A percentile compares a stretch with the other conserved stretches of the same genome.
Conservation (phyloP, 495 filamentous ascomycete genomes). For the Melanomma pulvis-pyrius region DNA sequence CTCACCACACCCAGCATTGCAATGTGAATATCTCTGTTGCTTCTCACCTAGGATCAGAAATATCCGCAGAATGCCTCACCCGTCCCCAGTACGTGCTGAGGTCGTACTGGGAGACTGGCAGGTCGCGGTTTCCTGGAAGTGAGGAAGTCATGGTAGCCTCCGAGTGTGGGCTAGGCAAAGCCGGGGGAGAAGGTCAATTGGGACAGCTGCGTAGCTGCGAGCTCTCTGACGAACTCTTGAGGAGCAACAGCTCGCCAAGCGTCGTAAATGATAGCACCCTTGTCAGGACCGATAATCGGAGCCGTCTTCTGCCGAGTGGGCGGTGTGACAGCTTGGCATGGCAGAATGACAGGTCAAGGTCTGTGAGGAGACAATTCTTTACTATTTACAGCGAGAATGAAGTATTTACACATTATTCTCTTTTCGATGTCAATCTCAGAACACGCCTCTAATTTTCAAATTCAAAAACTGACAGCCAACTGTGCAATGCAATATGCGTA, state of each 20-base stretch:
- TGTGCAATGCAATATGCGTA: background rate
- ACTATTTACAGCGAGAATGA: background rate
- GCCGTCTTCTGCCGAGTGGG: too few species aligned
- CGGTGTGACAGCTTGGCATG: background rate
- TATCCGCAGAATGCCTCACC: slow-evolving; percentile 83
- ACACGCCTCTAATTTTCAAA: background rate
- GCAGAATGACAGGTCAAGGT: background rate
- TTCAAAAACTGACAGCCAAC: background rate
- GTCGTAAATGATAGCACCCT: background rate
- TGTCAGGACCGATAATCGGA: background rate
- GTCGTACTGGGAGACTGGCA: slow-evolving; percentile 89
- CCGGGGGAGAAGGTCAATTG: background rate
- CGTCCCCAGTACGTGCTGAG: slow-evolving; percentile 92
- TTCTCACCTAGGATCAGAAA: slow-evolving; percentile 93
- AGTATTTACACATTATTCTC: background rate
- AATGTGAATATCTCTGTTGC: slow-evolving; percentile 35
- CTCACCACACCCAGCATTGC: slow-evolving; percentile 41
- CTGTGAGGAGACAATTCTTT: background rate
- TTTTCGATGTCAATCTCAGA: background rate
- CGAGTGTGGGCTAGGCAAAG: background rate
- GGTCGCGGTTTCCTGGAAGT: slow-evolving; percentile 79
- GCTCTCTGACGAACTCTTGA: background rate
- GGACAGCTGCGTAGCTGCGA: background rate
- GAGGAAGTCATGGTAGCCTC: slow-evolving; percentile 75
- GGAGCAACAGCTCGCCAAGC: background rate